phyloP scores from a whole-genome alignment of 768 basidiomycete species.

The Lactarius psammicola region DNA sequence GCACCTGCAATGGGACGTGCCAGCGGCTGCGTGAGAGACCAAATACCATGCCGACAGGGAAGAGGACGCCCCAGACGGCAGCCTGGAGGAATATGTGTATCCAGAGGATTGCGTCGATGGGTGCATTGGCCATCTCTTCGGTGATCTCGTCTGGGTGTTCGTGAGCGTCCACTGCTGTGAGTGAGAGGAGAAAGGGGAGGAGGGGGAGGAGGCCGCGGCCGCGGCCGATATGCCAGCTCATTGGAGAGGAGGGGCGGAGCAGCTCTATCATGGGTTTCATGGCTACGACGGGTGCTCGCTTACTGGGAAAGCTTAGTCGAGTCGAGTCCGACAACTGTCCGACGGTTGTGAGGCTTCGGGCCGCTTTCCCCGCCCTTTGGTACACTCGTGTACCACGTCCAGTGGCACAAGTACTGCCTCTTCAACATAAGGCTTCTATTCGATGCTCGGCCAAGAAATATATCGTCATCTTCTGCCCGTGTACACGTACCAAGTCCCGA shows the following conservation, averaged over 20 bases:
- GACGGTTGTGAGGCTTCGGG: too few species aligned
- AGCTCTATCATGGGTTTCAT: neutral
- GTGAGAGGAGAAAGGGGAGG: constrained; percentile 4
- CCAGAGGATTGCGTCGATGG: constrained; percentile 77
- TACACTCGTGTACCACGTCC: too few species aligned
- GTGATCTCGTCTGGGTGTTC: constrained; percentile 59
- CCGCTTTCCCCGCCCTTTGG: too few species aligned
- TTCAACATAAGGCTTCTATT: too few species aligned
- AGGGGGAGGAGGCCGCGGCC: neutral
- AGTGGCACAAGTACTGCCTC: too few species aligned
- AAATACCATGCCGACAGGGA: constrained; percentile 81
- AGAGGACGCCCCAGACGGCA: constrained; percentile 79
- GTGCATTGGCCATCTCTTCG: constrained; percentile 60
- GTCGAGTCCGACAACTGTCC: neutral
- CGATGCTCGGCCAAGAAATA: neutral
- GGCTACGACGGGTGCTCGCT: neutral
- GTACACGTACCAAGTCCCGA: neutral
- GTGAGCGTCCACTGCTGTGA: constrained; percentile 47
- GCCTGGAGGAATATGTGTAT: constrained; percentile 81
- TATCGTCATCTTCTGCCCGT: too few species aligned
- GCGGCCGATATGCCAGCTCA: constrained; percentile 1
- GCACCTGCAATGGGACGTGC: constrained; percentile 87
- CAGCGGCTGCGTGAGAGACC: constrained; percentile 77
- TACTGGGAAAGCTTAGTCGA: neutral
- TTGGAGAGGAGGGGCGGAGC: neutral